A percentile compares a stretch with the other conserved stretches of the same genome.
Evolutionary conservation across 257 asterid genomes (phyloP).

Genomic region (Solanum boliviense): DNA sequence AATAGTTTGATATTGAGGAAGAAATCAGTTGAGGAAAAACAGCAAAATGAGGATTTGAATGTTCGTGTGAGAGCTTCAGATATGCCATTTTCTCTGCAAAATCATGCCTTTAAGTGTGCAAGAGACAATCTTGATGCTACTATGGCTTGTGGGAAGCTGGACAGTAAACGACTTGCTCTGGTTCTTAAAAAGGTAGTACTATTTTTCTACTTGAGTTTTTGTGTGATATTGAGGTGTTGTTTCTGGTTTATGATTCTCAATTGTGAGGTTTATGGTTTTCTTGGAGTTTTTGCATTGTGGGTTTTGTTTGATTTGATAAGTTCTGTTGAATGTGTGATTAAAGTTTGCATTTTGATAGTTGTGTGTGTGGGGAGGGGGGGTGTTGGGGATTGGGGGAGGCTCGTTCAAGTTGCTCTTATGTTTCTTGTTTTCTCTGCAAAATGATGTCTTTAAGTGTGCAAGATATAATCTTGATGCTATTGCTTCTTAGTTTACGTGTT

Average conservation of each 20-base stretch:
- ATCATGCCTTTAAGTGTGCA: conserved; percentile 55
- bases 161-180: conserved; percentile 75
- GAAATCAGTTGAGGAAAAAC: conserved; percentile 36
- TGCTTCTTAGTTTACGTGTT: not conserved
- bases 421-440: conserved; percentile 25
- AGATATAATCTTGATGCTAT: conserved; percentile 7
- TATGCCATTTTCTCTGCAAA: conserved; percentile 58
- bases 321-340: not conserved
- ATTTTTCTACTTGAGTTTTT: not conserved
- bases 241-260: not conserved
- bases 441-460: conserved; percentile 47
- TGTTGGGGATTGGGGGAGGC: not conserved
- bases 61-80: conserved; percentile 73
- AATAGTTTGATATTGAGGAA: conserved; percentile 58
- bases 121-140: conserved; percentile 45
- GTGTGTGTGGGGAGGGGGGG: not conserved
- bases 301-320: not conserved
- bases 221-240: not conserved
- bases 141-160: conserved; percentile 49
- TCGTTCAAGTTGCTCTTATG: not conserved
- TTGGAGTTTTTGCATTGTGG: not conserved
- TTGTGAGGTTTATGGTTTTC: not conserved
- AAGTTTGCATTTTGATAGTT: not conserved
- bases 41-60: conserved; percentile 25
- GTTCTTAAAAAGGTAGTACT: conserved; percentile 61